Conservation (phyloP, 2,329 filamentous ascomycete genomes). For the Claviceps sp. region DNA sequence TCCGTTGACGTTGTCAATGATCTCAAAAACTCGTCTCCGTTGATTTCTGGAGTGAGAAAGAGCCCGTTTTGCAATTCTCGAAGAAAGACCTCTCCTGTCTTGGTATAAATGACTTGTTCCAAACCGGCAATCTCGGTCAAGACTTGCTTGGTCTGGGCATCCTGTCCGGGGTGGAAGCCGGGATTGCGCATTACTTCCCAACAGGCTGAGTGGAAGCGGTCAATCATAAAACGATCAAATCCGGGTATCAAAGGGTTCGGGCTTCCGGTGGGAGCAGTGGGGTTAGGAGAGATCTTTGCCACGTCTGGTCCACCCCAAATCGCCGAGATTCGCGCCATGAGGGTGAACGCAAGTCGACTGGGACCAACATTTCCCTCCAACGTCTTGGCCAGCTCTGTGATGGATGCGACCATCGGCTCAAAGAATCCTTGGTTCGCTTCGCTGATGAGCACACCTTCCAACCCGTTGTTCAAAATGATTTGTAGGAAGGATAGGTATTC, state of each 20-base stretch:
- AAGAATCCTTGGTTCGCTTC: constrained; percentile 83
- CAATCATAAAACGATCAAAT: constrained; percentile 83
- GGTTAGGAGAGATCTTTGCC: constrained; percentile 40
- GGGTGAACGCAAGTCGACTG: constrained; percentile 62
- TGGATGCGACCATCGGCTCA: constrained; percentile 71
- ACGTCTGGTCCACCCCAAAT: constrained; percentile 86
- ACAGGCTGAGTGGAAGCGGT: constrained; percentile 74
- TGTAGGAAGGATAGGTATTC: constrained; percentile 93
- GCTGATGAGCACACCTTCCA: constrained; percentile 79
- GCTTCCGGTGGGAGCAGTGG: constrained; percentile 33
- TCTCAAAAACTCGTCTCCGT: constrained; percentile 45
- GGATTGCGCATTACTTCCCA: constrained; percentile 78
- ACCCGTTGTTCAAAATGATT: constrained; percentile 79
- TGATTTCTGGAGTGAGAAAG: constrained; percentile 51
- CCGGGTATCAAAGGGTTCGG: constrained; percentile 57
- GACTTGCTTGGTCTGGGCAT: constrained; percentile 80
- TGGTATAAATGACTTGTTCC: constrained; percentile 80
- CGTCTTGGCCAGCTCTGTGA: constrained; percentile 73
- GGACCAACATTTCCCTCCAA: constrained; percentile 49
- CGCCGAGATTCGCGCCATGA: constrained; percentile 69
- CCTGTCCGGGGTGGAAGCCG: constrained; percentile 62
- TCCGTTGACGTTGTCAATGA: constrained; percentile 45
- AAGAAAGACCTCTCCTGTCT: constrained; percentile 74
- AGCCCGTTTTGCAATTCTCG: constrained; percentile 50
- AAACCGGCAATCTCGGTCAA: constrained; percentile 76